Base-by-base conservation (phyloP, 805 yeast genomes). In the Yamadazyma olivae region DNA sequence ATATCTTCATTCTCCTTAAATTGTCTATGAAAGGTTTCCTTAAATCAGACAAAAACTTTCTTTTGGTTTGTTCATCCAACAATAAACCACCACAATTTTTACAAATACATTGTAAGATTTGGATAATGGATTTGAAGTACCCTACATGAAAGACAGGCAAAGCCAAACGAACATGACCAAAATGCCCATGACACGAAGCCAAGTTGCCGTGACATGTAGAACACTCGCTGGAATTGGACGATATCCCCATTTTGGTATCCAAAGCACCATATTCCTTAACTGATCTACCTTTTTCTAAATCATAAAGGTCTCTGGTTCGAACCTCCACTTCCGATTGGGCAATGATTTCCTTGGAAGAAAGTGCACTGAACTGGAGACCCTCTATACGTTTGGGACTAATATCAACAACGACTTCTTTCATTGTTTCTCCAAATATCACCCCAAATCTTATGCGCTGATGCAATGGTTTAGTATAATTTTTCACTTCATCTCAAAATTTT, bases 61-160 rank as follows among this genome's bases (percentile, higher is more conserved):
- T 69, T 51, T 83, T 86, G 19, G 79, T 71, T 30, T 67, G 71
- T 48, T 86, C 95, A 46, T 82, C 86, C 28, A 93, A 65, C 44
- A 93, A 64, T 17, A 93, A 61, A 7, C 81, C 67, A 1, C 95
- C 84, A 64, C 99, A 93, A 44, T 74, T 77, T 57, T 93, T 93
- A 70, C 99, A 93, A 43, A 93, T 80, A 36, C 86, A 78, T 59
- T 93, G 99, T 37, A 93, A 64, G 27, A 93, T 89, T 53, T 80
- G 83, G 46, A 93, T 84, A 16, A 88, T 84, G 28, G 90, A 81
- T 58, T 91, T 91, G 73, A 93, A 93, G 59, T 90, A 93, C 14
- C 99, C 99, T 31, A 93, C 93, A 55, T 93, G 99, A 66, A 91
- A 93, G 10, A 90, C 98, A 1, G 99, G 99, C 30, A 93, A 68